These are phyloP conservation scores for Theileria equi DNA, from an alignment of 169 alveolate species.

Conservation along the genomic window DNA sequence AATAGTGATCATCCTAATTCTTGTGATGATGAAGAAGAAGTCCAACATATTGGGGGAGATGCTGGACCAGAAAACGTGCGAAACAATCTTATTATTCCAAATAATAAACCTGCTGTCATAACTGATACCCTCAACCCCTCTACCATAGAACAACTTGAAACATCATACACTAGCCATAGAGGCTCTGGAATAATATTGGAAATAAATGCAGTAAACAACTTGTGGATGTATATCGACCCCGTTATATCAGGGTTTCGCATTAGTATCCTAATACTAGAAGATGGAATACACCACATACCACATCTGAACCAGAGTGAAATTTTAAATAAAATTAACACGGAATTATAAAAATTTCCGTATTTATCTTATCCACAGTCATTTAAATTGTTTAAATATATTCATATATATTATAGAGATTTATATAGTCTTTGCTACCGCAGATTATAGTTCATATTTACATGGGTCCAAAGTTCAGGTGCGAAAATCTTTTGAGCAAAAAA, in stretches of 20 bases:
- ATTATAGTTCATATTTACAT: no score
- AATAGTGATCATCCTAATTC: no score
- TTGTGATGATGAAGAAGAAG: constrained; percentile 35
- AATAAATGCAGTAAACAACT: background rate
- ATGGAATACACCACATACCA: constrained; percentile 23
- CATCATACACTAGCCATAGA: constrained; percentile 17
- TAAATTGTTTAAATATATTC: no score
- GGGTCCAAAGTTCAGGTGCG: no score
- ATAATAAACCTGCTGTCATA: background rate
- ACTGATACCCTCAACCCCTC: background rate
- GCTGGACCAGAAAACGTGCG: background rate
- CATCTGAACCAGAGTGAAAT: constrained; percentile 15
- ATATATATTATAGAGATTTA: no score
- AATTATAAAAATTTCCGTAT: no score
- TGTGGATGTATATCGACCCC: constrained; percentile 39
- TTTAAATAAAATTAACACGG: no score
- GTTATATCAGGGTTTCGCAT: constrained; percentile 40
- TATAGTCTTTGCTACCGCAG: no score
- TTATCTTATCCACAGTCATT: no score
- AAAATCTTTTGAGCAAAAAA: no score
- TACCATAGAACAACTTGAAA: background rate
- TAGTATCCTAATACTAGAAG: constrained; percentile 15
- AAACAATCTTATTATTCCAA: background rate
- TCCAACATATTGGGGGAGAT: background rate
- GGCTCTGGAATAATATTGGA: constrained; percentile 45